Percentiles rank a stretch among this genome's conserved stretches.
Conservation (phyloP, 106 monocot genomes). For the Dendrobium catenatum region DNA sequence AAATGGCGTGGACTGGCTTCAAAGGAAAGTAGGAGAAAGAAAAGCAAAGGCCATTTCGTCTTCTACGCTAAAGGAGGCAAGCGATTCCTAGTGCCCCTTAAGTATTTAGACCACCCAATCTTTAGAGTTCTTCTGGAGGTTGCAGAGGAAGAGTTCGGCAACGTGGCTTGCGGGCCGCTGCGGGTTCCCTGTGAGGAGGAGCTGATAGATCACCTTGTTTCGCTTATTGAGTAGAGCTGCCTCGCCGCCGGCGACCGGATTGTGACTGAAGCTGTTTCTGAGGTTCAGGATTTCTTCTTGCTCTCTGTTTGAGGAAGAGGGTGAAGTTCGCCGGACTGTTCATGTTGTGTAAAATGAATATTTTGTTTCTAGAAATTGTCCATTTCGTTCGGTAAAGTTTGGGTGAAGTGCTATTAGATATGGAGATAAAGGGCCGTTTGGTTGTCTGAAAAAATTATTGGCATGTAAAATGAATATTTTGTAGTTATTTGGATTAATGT, state of each 20-base stretch:
- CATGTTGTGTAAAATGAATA: not conserved
- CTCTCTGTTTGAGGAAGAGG: not conserved
- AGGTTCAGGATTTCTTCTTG: not conserved
- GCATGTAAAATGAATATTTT: too few species aligned
- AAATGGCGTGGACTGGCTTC: constrained; percentile 11
- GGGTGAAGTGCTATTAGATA: too few species aligned
- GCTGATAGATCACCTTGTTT: constrained; percentile 23
- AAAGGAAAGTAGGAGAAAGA: constrained; percentile 5
- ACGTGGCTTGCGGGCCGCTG: constrained; percentile 14
- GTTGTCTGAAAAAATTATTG: too few species aligned
- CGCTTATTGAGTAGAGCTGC: not conserved
- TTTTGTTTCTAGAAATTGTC: not conserved
- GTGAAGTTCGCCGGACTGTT: not conserved
- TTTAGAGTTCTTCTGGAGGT: constrained; percentile 21
- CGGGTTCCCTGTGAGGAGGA: constrained; percentile 34
- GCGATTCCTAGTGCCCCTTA: constrained; percentile 28
- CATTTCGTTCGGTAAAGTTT: too few species aligned
- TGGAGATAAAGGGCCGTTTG: too few species aligned
- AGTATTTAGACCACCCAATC: constrained; percentile 20
- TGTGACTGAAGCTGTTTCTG: not conserved
- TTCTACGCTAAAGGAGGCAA: constrained; percentile 31
- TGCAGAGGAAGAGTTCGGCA: constrained; percentile 43
- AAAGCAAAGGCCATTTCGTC: constrained; percentile 30
- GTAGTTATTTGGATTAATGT: too few species aligned
- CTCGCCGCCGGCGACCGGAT: not conserved